Conservation (phyloP, 1,139 yeast species). For the Kurtzmaniella quercitrusa region DNA sequence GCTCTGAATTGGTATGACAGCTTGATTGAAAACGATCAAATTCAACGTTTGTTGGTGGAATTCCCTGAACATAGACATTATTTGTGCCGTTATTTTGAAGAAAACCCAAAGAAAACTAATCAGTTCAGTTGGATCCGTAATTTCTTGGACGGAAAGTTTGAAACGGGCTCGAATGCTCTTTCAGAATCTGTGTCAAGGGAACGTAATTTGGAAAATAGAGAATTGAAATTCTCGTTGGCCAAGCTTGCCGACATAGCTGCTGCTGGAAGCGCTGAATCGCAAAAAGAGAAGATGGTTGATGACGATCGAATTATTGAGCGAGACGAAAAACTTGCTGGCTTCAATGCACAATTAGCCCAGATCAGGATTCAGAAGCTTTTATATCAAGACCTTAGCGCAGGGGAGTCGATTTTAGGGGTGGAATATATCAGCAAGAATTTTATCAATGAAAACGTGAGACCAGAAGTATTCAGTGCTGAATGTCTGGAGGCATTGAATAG, state of each 20-base stretch:
- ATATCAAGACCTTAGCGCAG: slow-evolving; percentile 22
- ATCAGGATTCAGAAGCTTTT: slow-evolving; percentile 48
- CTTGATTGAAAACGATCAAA: slow-evolving; percentile 51
- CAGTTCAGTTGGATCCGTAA: slow-evolving; percentile 74
- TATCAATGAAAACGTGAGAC: slow-evolving; percentile 17
- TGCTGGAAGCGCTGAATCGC: not conserved
- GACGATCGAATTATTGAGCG: slow-evolving; percentile 8
- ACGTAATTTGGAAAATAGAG: slow-evolving; percentile 46
- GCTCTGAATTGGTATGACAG: slow-evolving; percentile 62
- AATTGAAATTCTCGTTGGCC: slow-evolving; percentile 65
- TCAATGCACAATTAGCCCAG: slow-evolving; percentile 46
- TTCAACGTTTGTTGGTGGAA: slow-evolving; percentile 51
- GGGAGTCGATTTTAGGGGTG: slow-evolving; percentile 16
- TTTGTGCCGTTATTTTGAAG: slow-evolving; percentile 50
- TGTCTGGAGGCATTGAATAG: slow-evolving; percentile 29
- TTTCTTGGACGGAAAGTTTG: slow-evolving; percentile 48
- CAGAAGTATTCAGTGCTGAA: slow-evolving; percentile 14
- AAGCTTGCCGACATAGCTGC: slow-evolving; percentile 49
- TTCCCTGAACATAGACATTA: slow-evolving; percentile 52
- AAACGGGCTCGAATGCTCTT: slow-evolving; percentile 48
- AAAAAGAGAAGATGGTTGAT: slow-evolving; percentile 3
- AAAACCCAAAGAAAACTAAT: slow-evolving; percentile 45
- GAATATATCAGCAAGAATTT: slow-evolving; percentile 19
- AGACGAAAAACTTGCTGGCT: slow-evolving; percentile 30
- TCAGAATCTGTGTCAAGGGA: slow-evolving; percentile 36